Base-by-base conservation (phyloP, 257 asterid species). In the Solanum piurae region DNA sequence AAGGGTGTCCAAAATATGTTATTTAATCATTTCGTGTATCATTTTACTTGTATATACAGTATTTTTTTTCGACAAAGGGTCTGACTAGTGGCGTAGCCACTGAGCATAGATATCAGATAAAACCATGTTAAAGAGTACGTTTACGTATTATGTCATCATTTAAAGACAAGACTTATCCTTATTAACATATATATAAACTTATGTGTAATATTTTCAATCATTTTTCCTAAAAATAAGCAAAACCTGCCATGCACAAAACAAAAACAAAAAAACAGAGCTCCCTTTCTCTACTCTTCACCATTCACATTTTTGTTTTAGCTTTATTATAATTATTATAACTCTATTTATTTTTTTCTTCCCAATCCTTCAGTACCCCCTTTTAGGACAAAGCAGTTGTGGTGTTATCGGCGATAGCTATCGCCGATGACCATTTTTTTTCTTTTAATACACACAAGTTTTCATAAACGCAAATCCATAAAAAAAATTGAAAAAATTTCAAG, bases 211-310 rank as follows among this genome's bases (percentile, higher is more conserved):
- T 36, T 55, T 55, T 23, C 5, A 37, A 21, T 23, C 8, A 21
- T 21, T 37, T 37, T 74, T 7, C 83, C 83, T 10, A 74, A 1
- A 37, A 74, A 37, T 74, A 74, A 36, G 83, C 20, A 37, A 73
- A 25, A 34, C 82, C 82, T 73, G 49, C 82, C 82, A 73, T 73
- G 82, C 49, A 73, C 40, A 71, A 71, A 33, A 71, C 13, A 31
- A 71, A 31, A 69, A 27, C 2, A 66, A 1, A 72, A 72, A 18
- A 34, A 40, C 13, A 33, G 27, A 72, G 46, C 29, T 23, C 82
- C 83, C 83, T 37, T 74, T 36, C 52, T 74, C 20, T 74, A 36
- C 83, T 74, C 33, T 74, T 37, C 31, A 74, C 83, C 83, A 74
- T 74, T 74, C 52, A 74, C 52, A 74, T 74, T 37, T 74, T 74